Evolutionary conservation across 2,329 filamentous ascomycete species (phyloP).

Genomic region (Emergomyces orientalis): DNA sequence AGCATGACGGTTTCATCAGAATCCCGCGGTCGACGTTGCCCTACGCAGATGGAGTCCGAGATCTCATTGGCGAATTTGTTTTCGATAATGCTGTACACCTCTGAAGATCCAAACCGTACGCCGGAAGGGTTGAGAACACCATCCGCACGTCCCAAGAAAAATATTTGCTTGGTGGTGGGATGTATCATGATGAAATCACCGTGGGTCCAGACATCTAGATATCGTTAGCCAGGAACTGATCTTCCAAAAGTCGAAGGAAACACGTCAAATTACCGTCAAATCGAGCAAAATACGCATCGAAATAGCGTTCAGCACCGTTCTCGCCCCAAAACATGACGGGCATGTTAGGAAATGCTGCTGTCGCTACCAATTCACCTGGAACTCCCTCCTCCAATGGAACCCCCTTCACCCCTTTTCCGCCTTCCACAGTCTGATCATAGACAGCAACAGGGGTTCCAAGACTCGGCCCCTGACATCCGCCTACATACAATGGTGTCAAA

Average conservation of each 20-base stretch:
- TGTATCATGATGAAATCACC: conserved; percentile 70
- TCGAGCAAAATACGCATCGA: conserved; percentile 47
- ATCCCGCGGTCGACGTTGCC: conserved; percentile 57
- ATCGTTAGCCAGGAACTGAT: conserved; percentile 54
- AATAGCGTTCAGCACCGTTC: conserved; percentile 47
- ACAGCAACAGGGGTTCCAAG: conserved; percentile 48
- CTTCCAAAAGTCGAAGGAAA: conserved; percentile 28
- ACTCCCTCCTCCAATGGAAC: conserved; percentile 51
- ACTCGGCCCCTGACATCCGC: conserved; percentile 46
- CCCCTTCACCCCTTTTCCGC: conserved; percentile 39
- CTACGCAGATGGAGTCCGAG: conserved; percentile 68
- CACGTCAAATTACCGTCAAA: conserved; percentile 38
- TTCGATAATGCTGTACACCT: conserved; percentile 64
- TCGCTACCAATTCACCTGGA: conserved; percentile 66
- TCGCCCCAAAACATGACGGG: conserved; percentile 56
- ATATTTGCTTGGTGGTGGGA: conserved; percentile 51
- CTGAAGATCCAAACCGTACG: conserved; percentile 68
- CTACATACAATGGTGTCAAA: conserved; percentile 55
- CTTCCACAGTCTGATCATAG: conserved; percentile 49
- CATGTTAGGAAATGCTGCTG: conserved; percentile 63
- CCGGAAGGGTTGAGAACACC: conserved; percentile 73
- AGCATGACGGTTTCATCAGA: conserved; percentile 50
- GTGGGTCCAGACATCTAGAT: conserved; percentile 62
- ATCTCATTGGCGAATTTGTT: conserved; percentile 52
- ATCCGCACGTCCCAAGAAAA: conserved; percentile 42